Conservation (phyloP, 345 rosid species). For the Salix suchowensis region DNA sequence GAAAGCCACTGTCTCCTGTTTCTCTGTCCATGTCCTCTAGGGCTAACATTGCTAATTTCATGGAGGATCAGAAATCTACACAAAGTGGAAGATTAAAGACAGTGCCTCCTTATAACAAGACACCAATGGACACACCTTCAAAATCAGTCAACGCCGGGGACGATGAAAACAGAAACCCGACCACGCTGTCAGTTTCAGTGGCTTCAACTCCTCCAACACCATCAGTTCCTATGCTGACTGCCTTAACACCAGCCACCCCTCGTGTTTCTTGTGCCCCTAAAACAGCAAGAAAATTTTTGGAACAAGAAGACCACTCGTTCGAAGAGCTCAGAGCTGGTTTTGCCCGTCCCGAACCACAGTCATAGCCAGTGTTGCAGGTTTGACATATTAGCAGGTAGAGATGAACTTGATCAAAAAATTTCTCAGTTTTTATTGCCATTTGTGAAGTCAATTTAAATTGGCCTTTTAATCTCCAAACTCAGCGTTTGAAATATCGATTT, state of each 20-base stretch:
- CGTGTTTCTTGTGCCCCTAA: conserved; percentile 4
- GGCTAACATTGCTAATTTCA: conserved; percentile 42
- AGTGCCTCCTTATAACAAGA: conserved; percentile 11
- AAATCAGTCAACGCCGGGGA: conserved; percentile 11
- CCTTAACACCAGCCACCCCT: conserved; percentile 57
- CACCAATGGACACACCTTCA: conserved; percentile 18
- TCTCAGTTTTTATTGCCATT: not conserved
- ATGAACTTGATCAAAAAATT: not conserved
- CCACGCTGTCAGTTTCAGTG: conserved; percentile 26
- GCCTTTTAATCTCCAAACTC: not conserved
- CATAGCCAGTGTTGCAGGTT: not conserved
- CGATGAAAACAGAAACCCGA: conserved; percentile 37
- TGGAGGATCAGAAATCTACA: conserved; percentile 32
- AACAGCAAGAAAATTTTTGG: conserved; percentile 10
- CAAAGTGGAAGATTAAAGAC: conserved; percentile 19
- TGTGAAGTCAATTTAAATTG: not conserved
- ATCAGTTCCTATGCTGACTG: conserved; percentile 53
- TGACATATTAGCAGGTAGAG: not conserved
- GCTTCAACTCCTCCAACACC: conserved; percentile 46
- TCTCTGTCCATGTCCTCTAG: conserved; percentile 29
- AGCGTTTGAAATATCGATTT: not conserved
- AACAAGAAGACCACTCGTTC: conserved; percentile 36
- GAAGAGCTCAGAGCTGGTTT: conserved; percentile 47
- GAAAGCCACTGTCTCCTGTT: conserved; percentile 65
- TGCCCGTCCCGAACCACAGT: conserved; percentile 1